Base-by-base conservation (phyloP, 2,329 filamentous ascomycete genomes). In the Ophiostoma triangulosporum region DNA sequence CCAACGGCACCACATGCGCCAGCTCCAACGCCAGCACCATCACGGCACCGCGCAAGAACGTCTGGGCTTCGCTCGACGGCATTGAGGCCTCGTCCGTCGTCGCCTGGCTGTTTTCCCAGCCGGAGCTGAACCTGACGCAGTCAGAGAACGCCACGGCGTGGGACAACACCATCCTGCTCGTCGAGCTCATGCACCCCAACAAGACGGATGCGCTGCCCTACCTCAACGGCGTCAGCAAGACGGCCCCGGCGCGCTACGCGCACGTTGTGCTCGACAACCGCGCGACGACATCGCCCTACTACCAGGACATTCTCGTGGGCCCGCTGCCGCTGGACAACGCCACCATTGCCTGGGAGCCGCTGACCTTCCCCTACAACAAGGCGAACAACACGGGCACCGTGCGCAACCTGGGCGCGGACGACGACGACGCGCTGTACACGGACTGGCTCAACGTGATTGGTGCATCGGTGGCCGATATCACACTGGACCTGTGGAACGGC, bases 171-270 rank as follows among this genome's bases (percentile, higher is more conserved):
- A 65, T 62, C 9, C 50, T 65, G 4, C 58, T 65, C 2, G 60
- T 66, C 1, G 72, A 74, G 59, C 56, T 69, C 0, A 62, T 74
- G 50, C 58, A 62, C 22, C 73, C 73, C 0, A 76, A 76, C 62
- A 77, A 77, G 63, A 73, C 71, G 0, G 72, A 73, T 54, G 70
- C 66, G 0, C 53, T 74, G 48, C 55, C 65, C 2, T 76, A 73
- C 53, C 60, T 76, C 1, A 70, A 75, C 31, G 65, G 64, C 2
- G 57, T 60, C 6, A n/a, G n/a, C 24, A 29, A 20, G n/a, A 58
- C 29, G 8, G 52, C 62, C 1, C 72, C 73, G 1, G 52, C 60
- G 2, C 64, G 69, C 17, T 74, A 70, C 60, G 73, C 73, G 3
- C 71, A 70, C 50, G 70, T 70, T 1, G 59, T 69, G 3, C 59